Base-by-base conservation (phyloP, 2,329 filamentous ascomycete species). In the Juglanconis juglandina region DNA sequence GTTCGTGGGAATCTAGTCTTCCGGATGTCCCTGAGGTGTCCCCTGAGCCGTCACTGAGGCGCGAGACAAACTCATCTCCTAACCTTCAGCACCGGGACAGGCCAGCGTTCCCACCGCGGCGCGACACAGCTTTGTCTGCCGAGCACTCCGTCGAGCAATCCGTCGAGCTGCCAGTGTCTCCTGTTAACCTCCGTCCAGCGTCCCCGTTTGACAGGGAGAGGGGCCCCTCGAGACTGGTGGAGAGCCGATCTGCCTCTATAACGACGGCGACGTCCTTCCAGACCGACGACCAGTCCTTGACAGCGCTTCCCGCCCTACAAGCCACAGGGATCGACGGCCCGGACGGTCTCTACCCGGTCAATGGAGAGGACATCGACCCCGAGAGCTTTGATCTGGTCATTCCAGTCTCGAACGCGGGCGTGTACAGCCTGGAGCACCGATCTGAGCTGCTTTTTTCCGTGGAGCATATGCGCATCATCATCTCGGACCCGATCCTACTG, bases 261-360 rank as follows among this genome's bases (percentile, higher is more conserved):
- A 56, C 63, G 9, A 65, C 65, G 14, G 64, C 58, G 35, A 51
- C 54, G 4, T 64, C 65, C 10, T 4, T 60, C 39, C 62, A 59
- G 13, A 57, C 61, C 2, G 63, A 61, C 50, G 50, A 58, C 11
- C 56, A 59, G 10, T 62, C 63, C 5, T 24, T 35, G 48, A 5
- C 48, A 9, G n/a, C 48, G 5, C 62, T 69, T 11, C 63, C 62
- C 2, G 60, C 67, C 5, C 72, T 77, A 39, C 77, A 81, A 17
- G 78, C 80, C 0, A 81, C 83, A 41, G 75, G 81, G 17, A 72
- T 87, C 56, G 82, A 86, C 64, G 86, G 85, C 7, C 79, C 81
- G 4, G 70, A 71, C 39, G 81, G 76, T 2, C 83, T 79, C 66
- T 80, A 83, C 63, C 76, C 83, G 1, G 64, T 82, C 6, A 14